Base-by-base conservation (phyloP, 2,329 filamentous ascomycete genomes). In the Truncatella angustata region DNA sequence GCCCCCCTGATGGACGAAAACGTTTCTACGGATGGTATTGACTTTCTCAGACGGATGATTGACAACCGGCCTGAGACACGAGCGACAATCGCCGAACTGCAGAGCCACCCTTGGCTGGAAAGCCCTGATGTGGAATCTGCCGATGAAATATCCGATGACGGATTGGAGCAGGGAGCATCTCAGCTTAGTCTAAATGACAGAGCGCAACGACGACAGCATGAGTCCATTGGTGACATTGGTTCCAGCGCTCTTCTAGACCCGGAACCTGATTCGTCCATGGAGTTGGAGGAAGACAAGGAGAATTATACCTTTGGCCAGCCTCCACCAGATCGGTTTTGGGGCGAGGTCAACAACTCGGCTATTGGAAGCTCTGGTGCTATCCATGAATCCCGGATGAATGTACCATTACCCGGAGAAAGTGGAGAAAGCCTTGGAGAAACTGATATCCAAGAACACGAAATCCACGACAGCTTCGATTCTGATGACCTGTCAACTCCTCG, bases 11-110 rank as follows among this genome's bases (percentile, higher is more conserved):
- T 80, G 9, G 65, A 72, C 5, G 71, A 69, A 9, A 73, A 75
- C 0, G 75, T 94, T 6, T 91, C 91, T 0, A 72, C 80, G 1
- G 67, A 75, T 2, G 89, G 87, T 10, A 82, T 95, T 44, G 81
- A 91, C 58, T 89, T 96, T 59, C 73, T 97, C 28, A 73, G 75
- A 14, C 75, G 77, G n/a, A 94, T 97, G 82, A 82, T 97, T 4
- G 85, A 91, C 58, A 83, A 84, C n/a, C 84, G 91, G 46, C 91
- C 93, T 1, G 81, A 87, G 51, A 71, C 81, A n/a, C 84, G 93
- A 52, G 89, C 91, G 0, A 89, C 86, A 0, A 85, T 94, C 40
- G 67, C 73, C 4, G 79, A 88, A 47, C 86, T 96, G 50, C 79
- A 90, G 53, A 70, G 72, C 11, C 88, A 94, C 66, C 73, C 80